Base-by-base conservation (phyloP, 73 alveolate genomes). In the Tetrahymena elliotti region DNA sequence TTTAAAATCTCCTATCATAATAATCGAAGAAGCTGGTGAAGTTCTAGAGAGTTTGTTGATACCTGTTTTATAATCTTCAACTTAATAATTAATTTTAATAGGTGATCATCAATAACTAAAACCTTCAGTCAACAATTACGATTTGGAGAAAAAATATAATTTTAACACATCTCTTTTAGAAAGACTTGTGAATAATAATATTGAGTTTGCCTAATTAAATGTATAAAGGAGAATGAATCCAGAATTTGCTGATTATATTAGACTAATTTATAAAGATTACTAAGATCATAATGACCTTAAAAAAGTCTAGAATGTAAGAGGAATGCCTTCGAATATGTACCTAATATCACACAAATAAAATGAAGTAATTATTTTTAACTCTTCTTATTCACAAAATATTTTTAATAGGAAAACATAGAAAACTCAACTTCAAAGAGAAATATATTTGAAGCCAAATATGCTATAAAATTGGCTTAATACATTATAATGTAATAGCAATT, bases 11-110 rank as follows among this genome's bases (percentile, higher is more conserved):
- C 98, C 97, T 40, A 97, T 97, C 10, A 97, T 97, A 93, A 96
- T 98, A 10, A 97, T 98, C 1, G 99, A 98, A 94, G 99, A 98
- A 95, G 99, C 99, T 5, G 99, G 99, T 18, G 99, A 98, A 96
- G 99, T 98, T 31, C 95, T 97, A 52, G 99, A 98, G 94, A 97
- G 99, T 35, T 99, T 97, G 84, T 93, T 97, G n/a, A 92, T 97
- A 35, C 95, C 99, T 8, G 83, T 97, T 33, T 94, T 98, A 84
- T 93, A 97, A 13, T 47, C 94, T 92, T 88, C 96, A 84, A 96
- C 98, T 13, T 88, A 98, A 96, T 97, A 96, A 92, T 95, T 98
- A 92, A 97, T 98, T 39, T 93, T 98, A 93, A 97, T 98, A 36
- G 99, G 99, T 24, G 99, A 98, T 95, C 99, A 98, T 95, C 93